phyloP scores from a whole-genome alignment of 2,329 filamentous ascomycete genomes.

The Xylaria sp. region DNA sequence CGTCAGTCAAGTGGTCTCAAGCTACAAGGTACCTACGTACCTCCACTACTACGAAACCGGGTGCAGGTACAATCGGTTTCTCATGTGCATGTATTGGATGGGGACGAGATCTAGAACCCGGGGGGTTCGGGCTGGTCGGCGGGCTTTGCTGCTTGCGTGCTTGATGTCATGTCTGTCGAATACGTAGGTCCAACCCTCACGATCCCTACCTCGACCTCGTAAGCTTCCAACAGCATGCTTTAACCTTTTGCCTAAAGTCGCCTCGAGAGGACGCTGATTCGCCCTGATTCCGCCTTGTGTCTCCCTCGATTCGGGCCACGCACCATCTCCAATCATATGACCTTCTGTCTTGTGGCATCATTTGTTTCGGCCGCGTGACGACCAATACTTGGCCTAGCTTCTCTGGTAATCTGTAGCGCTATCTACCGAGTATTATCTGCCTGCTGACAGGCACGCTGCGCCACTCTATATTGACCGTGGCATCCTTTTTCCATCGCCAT shows the following conservation, averaged over 20 bases:
- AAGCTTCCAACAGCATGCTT: background rate
- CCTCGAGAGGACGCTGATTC: background rate
- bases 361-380: constrained; percentile 25
- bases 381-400: constrained; percentile 1
- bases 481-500: background rate
- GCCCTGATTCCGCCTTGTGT: no score
- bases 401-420: background rate
- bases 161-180: background rate
- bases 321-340: background rate
- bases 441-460: background rate
- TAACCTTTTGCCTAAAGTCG: background rate
- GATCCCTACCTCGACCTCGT: no score
- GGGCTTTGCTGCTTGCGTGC: background rate
- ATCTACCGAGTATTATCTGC: background rate
- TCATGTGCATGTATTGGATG: no score
- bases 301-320: background rate
- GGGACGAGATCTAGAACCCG: background rate
- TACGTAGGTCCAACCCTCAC: background rate
- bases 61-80: no score
- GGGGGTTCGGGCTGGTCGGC: background rate
- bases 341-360: constrained; percentile 13
- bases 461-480: background rate
- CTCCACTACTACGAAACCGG: no score
- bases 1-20: no score
- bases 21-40: no score